These are phyloP conservation scores for Russula sp. DNA, from an alignment of 768 basidiomycete genomes.

Conservation along the genomic window DNA sequence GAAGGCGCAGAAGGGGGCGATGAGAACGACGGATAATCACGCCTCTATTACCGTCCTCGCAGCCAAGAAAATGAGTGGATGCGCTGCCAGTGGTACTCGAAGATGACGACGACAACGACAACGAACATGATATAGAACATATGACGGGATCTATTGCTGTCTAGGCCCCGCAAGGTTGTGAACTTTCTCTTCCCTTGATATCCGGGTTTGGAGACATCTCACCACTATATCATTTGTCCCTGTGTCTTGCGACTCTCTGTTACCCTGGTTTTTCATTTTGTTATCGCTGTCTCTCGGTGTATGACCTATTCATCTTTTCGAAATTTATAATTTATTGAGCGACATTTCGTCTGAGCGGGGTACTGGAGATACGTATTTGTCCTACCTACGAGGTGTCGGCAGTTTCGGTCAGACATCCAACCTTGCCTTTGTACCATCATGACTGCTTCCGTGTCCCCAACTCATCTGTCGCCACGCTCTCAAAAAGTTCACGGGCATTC, in stretches of 20 bases:
- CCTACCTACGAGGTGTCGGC: neutral
- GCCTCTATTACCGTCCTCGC: neutral
- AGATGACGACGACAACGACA: conserved; percentile 6
- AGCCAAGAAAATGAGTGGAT: neutral
- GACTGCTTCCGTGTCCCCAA: neutral
- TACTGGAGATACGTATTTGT: neutral
- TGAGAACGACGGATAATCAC: neutral
- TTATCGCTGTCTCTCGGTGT: neutral
- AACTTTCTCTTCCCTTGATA: neutral
- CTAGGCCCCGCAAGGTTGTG: neutral
- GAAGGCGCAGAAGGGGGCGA: conserved; percentile 32
- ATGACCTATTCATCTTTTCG: neutral
- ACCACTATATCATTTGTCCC: neutral
- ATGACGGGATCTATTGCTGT: neutral
- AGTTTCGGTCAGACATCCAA: neutral
- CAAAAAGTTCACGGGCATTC: conserved; percentile 10
- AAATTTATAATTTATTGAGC: no score
- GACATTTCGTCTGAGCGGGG: no score
- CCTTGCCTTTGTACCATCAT: conserved; percentile 1
- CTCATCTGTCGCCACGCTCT: conserved; percentile 1
- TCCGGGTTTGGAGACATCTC: neutral
- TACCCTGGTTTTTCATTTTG: neutral
- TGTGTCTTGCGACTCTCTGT: neutral
- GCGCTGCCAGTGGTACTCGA: neutral
- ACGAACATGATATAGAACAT: neutral